Conservation (phyloP, 345 rosid genomes). For the Eucalyptus caleyi region DNA sequence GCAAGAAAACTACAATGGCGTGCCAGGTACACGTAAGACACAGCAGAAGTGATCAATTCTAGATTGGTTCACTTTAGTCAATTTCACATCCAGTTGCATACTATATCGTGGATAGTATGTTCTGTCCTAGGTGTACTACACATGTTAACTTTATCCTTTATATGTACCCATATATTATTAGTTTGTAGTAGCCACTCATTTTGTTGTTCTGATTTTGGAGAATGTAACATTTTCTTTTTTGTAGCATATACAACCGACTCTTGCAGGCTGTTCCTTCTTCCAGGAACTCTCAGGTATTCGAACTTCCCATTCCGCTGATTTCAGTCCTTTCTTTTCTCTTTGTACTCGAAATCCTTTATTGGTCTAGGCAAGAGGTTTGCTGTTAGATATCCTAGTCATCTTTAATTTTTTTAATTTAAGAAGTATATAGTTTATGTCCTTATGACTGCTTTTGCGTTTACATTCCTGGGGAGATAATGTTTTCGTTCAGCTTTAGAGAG, state of each 20-base stretch:
- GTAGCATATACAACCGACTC: conserved; percentile 32
- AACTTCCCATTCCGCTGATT: background rate
- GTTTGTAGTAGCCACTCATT: background rate
- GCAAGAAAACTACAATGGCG: conserved; percentile 68
- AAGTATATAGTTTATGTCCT: background rate
- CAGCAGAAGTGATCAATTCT: background rate
- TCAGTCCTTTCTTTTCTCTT: background rate
- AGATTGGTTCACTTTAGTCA: background rate
- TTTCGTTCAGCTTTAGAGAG: background rate
- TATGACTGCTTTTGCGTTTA: background rate
- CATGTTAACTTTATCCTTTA: background rate
- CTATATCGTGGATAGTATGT: background rate
- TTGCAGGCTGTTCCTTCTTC: conserved; percentile 40
- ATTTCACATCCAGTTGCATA: background rate
- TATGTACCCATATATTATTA: background rate
- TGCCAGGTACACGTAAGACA: conserved; percentile 24
- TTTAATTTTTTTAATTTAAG: background rate
- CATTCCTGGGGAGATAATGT: background rate
- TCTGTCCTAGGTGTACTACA: background rate
- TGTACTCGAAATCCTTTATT: background rate
- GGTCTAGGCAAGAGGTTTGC: background rate
- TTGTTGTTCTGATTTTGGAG: background rate
- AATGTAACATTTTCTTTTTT: background rate
- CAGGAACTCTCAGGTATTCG: conserved; percentile 16
- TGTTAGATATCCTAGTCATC: background rate